Conservation (phyloP, 108 stramenopile genomes). For the Cyclotella choctawhatcheeana region DNA sequence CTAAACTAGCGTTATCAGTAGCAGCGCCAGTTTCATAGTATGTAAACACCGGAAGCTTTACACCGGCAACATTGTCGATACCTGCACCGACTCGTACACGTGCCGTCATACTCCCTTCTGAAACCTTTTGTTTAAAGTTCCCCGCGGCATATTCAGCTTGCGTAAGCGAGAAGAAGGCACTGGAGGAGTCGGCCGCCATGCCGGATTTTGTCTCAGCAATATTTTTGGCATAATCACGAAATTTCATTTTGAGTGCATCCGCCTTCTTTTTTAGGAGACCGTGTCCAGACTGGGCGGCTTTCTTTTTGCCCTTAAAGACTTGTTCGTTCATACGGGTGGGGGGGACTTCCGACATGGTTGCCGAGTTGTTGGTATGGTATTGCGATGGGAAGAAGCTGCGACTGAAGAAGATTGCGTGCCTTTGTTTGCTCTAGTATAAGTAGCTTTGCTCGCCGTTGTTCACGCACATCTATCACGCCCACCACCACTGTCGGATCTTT, state of each 20-base stretch:
- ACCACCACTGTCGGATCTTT: no score
- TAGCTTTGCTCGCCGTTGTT: no score
- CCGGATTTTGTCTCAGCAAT: conserved; percentile 93
- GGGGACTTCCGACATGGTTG: conserved; percentile 89
- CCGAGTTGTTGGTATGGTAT: conserved; percentile 1
- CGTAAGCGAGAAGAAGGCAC: conserved; percentile 94
- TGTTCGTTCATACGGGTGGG: conserved; percentile 99
- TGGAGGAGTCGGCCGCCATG: conserved; percentile 86
- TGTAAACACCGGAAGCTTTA: conserved; percentile 97
- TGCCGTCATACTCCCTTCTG: conserved; percentile 89
- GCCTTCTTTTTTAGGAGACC: conserved; percentile 97
- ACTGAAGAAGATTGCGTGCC: no score
- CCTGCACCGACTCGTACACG: conserved; percentile 86
- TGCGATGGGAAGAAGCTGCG: not conserved
- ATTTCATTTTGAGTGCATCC: conserved; percentile 97
- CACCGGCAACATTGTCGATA: conserved; percentile 97
- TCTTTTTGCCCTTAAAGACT: conserved; percentile 94
- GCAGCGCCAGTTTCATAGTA: conserved; percentile 93
- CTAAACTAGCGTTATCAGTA: conserved; percentile 88
- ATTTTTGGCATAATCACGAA: conserved; percentile 94
- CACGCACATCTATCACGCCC: no score
- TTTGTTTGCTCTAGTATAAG: no score
- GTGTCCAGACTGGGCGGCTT: conserved; percentile 95
- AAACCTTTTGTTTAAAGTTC: conserved; percentile 95
- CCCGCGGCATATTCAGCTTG: conserved; percentile 99